Base-by-base conservation (phyloP, 306 rosid genomes). In the Pueraria montana region DNA sequence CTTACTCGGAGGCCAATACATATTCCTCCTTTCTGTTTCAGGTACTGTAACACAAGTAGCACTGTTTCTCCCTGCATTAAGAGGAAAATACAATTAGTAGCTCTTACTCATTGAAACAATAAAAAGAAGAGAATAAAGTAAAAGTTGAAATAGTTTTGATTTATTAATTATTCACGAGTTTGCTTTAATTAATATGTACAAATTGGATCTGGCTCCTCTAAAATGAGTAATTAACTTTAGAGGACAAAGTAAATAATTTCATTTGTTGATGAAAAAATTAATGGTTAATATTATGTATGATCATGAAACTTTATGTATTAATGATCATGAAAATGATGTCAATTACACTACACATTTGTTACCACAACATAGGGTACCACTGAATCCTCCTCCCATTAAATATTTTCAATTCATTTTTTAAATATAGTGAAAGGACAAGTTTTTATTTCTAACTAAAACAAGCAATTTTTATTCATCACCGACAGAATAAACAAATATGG, bases 31-130 rank as follows among this genome's bases (percentile, higher is more conserved):
- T 17, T 48, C 53, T 18, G 11, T 38, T 38, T 38, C 11, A 38
- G 43, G 2, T 38, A 6, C 11, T 11, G 1, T 38, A 38, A 32
- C 30, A 46, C 58, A 40, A 12, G 20, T 24, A 9, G 24, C 42
- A 34, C 17, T 52, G 1, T 38, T 52, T 59, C 46, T 42, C 52
- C 36, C 89, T 86, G 76, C 6, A 24, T 34, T 36, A 74, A 82
- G 17, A 77, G 11, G 40, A 12, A 50, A 82, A 16, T 18, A 74
- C 13, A 55, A 8, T 68, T 52, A 18, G 45, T 26, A 12, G 12
- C n/a, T 52, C 9, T 79, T 4, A 36, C 12, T n/a, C 66, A 30
- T 49, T 18, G 4, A 14, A 42, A 61, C 17, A 36, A 36, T 36
- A 40, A 77, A 46, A 24, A 40, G 1, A 11, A 48, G 14, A 9